Evolutionary conservation across 2,329 filamentous ascomycete genomes (phyloP).

Genomic region (Ophiostoma sp.): DNA sequence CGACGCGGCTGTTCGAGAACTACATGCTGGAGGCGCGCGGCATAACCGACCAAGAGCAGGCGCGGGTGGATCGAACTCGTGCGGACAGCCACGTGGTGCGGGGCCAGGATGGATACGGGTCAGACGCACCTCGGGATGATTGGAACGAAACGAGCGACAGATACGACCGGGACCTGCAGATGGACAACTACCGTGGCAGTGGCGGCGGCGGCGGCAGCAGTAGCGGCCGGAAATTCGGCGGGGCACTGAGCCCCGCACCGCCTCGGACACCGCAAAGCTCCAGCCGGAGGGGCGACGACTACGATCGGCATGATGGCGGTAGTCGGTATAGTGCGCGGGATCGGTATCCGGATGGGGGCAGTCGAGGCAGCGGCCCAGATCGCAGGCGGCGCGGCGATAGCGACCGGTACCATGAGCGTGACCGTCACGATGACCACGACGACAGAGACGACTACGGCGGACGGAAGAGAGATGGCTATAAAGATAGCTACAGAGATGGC

Average conservation of each 20-base stretch:
- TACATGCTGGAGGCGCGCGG: constrained; percentile 22
- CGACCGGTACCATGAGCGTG: background rate
- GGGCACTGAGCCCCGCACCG: background rate
- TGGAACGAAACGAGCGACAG: background rate
- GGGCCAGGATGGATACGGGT: background rate
- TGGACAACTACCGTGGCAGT: background rate
- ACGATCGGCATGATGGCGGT: background rate
- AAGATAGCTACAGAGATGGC: background rate
- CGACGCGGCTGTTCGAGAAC: constrained; percentile 16
- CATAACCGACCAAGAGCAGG: background rate
- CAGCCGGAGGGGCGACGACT: background rate
- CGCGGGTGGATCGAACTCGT: background rate
- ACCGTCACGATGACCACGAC: background rate
- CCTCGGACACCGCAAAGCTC: background rate
- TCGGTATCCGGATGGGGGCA: background rate
- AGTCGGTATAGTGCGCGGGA: background rate
- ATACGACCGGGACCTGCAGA: background rate
- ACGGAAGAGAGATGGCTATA: background rate
- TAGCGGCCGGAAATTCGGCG: background rate
- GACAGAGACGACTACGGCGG: background rate
- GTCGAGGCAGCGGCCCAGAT: background rate
- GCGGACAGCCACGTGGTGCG: background rate
- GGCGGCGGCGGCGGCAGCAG: background rate
- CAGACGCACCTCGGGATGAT: background rate
- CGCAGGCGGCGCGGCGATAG: background rate